A percentile compares a stretch with the other conserved stretches of the same genome.
Conservation (phyloP, 805 yeast species). For the Suhomyces pyralidae region DNA sequence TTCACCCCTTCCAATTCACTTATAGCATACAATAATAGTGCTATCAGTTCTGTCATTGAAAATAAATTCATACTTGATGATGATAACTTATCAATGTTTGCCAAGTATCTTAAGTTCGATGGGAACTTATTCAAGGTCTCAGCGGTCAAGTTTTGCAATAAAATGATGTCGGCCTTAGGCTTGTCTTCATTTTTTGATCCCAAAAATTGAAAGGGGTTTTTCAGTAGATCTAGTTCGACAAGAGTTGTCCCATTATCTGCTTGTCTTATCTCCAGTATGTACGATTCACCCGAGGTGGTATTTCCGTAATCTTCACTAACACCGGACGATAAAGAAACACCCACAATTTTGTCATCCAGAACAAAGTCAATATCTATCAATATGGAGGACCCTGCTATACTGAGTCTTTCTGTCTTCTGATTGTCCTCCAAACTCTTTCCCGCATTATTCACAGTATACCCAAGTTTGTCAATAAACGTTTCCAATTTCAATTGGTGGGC, state of each 20-base stretch:
- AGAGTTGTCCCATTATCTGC: slow-evolving; percentile 7
- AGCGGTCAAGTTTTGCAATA: slow-evolving; percentile 24
- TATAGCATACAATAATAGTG: slow-evolving; percentile 25
- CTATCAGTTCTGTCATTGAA: slow-evolving; percentile 27
- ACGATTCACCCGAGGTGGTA: background rate
- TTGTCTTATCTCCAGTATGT: background rate
- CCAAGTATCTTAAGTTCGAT: slow-evolving; percentile 32
- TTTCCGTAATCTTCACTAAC: background rate
- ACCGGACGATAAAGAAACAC: slow-evolving; percentile 36
- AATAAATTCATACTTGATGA: slow-evolving; percentile 30
- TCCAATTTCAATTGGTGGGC: slow-evolving; percentile 41
- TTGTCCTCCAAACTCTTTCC: slow-evolving; percentile 3
- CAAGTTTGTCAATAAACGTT: slow-evolving; percentile 40
- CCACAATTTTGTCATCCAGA: slow-evolving; percentile 21
- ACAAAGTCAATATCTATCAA: slow-evolving; percentile 39
- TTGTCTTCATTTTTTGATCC: slow-evolving; percentile 5
- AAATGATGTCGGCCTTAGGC: slow-evolving; percentile 26
- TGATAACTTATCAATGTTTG: slow-evolving; percentile 34
- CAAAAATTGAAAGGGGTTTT: slow-evolving; percentile 14
- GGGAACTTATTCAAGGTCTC: slow-evolving; percentile 30
- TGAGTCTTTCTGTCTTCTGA: slow-evolving; percentile 26
- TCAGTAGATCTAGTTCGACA: slow-evolving; percentile 12
- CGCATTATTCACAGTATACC: slow-evolving; percentile 15
- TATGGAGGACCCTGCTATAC: slow-evolving; percentile 42
- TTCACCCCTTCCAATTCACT: slow-evolving; percentile 21